A percentile compares a stretch with the other conserved stretches of the same genome.
Conservation (phyloP, 441 rosid species). For the Populus hybrid region DNA sequence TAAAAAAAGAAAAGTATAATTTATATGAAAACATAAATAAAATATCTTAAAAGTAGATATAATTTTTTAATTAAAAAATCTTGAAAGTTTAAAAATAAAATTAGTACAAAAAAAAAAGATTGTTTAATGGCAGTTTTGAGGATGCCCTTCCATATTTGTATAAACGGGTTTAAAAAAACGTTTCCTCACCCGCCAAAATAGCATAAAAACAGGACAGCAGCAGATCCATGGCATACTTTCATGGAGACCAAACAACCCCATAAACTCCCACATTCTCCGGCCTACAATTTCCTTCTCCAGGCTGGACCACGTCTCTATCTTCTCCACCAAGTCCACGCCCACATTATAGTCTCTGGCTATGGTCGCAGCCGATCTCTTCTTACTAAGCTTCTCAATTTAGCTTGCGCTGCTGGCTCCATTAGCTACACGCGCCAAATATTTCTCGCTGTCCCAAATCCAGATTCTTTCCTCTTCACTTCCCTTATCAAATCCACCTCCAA, state of each 20-base stretch:
- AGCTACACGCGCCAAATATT: constrained; percentile 50
- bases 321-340: constrained; percentile 65
- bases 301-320: constrained; percentile 67
- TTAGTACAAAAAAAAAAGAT: no score
- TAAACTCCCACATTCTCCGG: constrained; percentile 40
- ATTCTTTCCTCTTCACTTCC: constrained; percentile 66
- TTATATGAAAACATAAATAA: no score
- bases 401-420: constrained; percentile 54
- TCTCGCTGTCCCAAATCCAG: constrained; percentile 52
- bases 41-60: no score
- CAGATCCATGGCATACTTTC: constrained; percentile 29
- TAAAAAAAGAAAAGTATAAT: no score
- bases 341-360: constrained; percentile 48
- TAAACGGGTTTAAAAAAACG: neutral
- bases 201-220: neutral
- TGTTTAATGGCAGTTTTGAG: neutral
- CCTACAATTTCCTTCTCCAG: constrained; percentile 46
- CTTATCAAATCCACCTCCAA: constrained; percentile 60
- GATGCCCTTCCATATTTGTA: no score
- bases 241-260: constrained; percentile 36
- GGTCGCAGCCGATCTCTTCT: constrained; percentile 58
- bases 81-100: no score
- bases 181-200: neutral
- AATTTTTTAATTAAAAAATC: no score
- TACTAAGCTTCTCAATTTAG: constrained; percentile 70